A percentile compares a stretch with the other conserved stretches of the same genome.
phyloP scores from a whole-genome alignment of 805 yeast genomes.

The Nakazawaea molendinolei region DNA sequence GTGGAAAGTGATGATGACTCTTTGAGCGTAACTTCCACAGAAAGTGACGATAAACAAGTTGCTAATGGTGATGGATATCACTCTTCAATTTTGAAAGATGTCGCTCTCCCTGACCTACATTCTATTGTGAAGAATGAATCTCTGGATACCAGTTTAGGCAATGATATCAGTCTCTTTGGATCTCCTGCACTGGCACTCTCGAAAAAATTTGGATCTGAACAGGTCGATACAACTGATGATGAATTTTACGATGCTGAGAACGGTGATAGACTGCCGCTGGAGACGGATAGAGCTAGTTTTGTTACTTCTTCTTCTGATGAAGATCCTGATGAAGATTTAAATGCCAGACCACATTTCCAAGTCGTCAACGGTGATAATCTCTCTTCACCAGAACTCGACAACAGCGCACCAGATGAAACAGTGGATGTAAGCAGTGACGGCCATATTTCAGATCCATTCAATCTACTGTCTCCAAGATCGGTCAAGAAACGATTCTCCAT shows the following conservation, averaged over 20 bases:
- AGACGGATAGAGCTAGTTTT: background rate
- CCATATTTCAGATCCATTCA: slow-evolving; percentile 1
- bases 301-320: background rate
- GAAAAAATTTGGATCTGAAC: background rate
- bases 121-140: slow-evolving; percentile 4
- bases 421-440: slow-evolving; percentile 7
- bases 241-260: slow-evolving; percentile 10
- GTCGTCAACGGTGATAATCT: slow-evolving; percentile 14
- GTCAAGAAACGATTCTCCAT: slow-evolving; percentile 4
- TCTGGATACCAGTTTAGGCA: background rate
- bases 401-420: background rate
- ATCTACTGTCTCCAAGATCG: background rate
- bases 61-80: too few relatives aligned
- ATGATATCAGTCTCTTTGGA: slow-evolving; percentile 1
- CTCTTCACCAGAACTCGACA: too few relatives aligned
- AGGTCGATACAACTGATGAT: slow-evolving; percentile 8
- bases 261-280: background rate
- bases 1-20: too few relatives aligned
- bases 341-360: slow-evolving; percentile 9
- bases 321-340: slow-evolving; percentile 6
- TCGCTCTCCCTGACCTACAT: slow-evolving; percentile 2
- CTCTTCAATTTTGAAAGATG: too few relatives aligned
- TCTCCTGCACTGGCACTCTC: background rate
- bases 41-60: background rate
- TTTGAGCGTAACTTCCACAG: too few relatives aligned